These are phyloP conservation scores for Poa annua DNA, from an alignment of 176 grass and related monocot species.

Conservation along the genomic window DNA sequence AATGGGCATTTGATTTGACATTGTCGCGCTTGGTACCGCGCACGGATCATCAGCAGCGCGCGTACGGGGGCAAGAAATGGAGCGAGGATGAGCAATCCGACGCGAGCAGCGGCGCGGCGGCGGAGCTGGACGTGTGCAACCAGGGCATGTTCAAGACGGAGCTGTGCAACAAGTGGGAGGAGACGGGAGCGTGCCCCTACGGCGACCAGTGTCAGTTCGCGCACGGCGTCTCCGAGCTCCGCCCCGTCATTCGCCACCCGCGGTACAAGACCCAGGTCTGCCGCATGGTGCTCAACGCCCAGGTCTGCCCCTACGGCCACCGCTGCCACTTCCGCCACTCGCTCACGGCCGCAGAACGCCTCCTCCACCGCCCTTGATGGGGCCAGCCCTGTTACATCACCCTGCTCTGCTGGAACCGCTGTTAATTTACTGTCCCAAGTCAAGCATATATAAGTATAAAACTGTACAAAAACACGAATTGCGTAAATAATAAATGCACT, in stretches of 20 bases:
- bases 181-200: slow-evolving; percentile 85
- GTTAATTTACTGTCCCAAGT: background rate
- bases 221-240: slow-evolving; percentile 92
- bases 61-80: slow-evolving; percentile 43
- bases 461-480: slow-evolving; percentile 46
- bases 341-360: slow-evolving; percentile 72
- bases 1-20: slow-evolving; percentile 39
- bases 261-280: slow-evolving; percentile 98
- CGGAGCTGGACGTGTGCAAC: slow-evolving; percentile 90
- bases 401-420: slow-evolving; percentile 5
- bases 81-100: slow-evolving; percentile 27
- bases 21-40: background rate
- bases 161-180: slow-evolving; percentile 99
- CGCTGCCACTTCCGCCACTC: slow-evolving; percentile 98
- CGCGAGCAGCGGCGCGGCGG: slow-evolving; percentile 30
- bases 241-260: slow-evolving; percentile 93
- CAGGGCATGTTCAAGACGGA: slow-evolving; percentile 99
- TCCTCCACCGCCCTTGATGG: slow-evolving; percentile 46
- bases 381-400: slow-evolving; percentile 4
- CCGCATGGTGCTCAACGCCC: slow-evolving; percentile 92
- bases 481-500: slow-evolving; percentile 37
- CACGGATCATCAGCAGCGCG: slow-evolving; percentile 50
- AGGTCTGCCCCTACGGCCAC: slow-evolving; percentile 89
- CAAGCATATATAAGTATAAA: background rate
- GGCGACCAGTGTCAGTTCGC: slow-evolving; percentile 95